Evolutionary conservation across 2,329 filamentous ascomycete genomes (phyloP), one percentile per base, ranked within the genome.

Genomic region (Colletotrichum sp.): DNA sequence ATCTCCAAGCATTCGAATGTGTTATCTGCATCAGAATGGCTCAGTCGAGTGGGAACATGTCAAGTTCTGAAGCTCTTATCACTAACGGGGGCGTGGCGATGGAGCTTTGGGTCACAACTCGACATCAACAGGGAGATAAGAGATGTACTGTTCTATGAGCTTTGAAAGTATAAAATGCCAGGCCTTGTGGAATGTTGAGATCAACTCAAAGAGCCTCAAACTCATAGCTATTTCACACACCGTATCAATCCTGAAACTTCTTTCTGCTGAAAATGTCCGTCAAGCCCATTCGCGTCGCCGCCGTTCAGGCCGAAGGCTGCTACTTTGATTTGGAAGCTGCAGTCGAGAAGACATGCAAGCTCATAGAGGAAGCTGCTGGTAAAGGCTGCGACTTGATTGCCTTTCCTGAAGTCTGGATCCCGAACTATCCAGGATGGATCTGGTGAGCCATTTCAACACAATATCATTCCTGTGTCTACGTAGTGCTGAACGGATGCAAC

Each of bases 351-450:
- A 91, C 91, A 13, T 89, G 89, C 77, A 79, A 82, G 0, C 83
- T 92, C 63, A 92, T 93, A 77, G 81, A 85, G 43, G 87, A 91
- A 78, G 92, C 91, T 1, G 88, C 88, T 2, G 76, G 81, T 4
- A 87, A 89, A 56, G 89, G 88, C 1, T 89, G 89, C 3, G 85
- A 90, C 71, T 81, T 93, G 3, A 81, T 93, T 7, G 85, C 86
- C 0, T 91, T 91, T 69, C 87, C 89, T 0, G 89, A 91, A 80
- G 85, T 86, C 34, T 90, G 87, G 85, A 87, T 90, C 36, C 88
- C 89, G 1, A 89, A 89, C 0, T 91, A 90, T 78, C 89, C 89
- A 28, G 24, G 24, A 3, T 67, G 38, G 26, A 55, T 67, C 16
- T 67, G 64, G 43, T 67, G 16, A 55, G 38, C 24, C 8, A 13